Percentiles rank a stretch among this genome's conserved stretches.
phyloP scores from a whole-genome alignment of 176 grass and related monocot genomes.

The Oryza longistaminata region DNA sequence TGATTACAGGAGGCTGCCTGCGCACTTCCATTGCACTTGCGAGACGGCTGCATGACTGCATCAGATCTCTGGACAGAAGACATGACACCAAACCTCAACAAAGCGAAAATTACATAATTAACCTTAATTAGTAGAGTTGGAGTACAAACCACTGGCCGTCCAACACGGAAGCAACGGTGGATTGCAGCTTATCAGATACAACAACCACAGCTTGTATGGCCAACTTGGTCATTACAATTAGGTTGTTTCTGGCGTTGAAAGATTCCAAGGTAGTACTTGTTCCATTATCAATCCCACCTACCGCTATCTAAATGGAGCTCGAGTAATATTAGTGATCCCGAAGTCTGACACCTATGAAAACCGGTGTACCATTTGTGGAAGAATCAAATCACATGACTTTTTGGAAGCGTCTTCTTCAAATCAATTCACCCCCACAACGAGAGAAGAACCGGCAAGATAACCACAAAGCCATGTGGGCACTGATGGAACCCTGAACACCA shows the following conservation, averaged over 20 bases:
- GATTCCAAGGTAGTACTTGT: constrained; percentile 19
- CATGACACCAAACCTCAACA: neutral
- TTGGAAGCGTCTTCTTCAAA: neutral
- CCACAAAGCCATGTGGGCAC: constrained; percentile 19
- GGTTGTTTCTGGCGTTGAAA: constrained; percentile 1
- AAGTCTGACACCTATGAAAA: constrained; percentile 20
- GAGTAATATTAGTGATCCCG: neutral
- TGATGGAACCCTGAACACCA: neutral
- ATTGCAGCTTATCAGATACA: neutral
- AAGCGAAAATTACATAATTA: neutral
- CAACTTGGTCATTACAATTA: neutral
- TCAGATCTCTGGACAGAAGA: neutral
- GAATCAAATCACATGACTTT: constrained; percentile 42
- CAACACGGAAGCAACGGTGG: neutral
- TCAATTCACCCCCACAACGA: neutral
- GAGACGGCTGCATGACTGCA: neutral
- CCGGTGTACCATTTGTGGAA: constrained; percentile 12
- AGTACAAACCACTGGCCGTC: neutral
- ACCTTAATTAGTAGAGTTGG: neutral
- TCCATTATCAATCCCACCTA: constrained; percentile 13
- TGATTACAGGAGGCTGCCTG: neutral
- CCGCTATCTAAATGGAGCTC: neutral
- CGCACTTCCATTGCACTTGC: constrained; percentile 4
- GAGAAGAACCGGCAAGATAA: neutral
- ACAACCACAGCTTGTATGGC: neutral